Conservation (phyloP, 768 basidiomycete species). For the Podaxis sp. region DNA sequence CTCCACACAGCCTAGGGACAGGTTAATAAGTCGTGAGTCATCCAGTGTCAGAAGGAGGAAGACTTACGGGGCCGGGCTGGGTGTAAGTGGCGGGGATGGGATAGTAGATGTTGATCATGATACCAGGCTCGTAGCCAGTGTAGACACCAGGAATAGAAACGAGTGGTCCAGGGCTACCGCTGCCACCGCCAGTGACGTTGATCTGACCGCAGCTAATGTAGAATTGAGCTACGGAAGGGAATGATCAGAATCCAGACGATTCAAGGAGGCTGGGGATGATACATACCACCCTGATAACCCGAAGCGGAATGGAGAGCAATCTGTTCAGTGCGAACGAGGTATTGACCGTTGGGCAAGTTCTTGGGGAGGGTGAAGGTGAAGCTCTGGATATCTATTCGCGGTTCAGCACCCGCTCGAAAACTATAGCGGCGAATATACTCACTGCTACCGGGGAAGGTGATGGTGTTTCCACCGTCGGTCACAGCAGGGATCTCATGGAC, state of each 20-base stretch:
- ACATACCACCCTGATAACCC: background rate
- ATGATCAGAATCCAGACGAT: constrained; percentile 1
- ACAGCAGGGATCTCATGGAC: constrained; percentile 42
- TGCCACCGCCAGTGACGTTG: constrained; percentile 33
- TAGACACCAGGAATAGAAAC: constrained; percentile 29
- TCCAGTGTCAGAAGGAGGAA: background rate
- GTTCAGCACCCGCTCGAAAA: background rate
- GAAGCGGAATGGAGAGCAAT: constrained; percentile 4
- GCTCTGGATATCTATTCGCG: constrained; percentile 4
- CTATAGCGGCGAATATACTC: constrained; percentile 2
- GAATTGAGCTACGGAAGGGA: constrained; percentile 25
- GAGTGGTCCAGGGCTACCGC: constrained; percentile 23
- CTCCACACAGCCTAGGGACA: constrained; percentile 19
- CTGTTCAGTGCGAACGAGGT: constrained; percentile 14
- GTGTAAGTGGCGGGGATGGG: constrained; percentile 20
- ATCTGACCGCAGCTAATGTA: constrained; percentile 38
- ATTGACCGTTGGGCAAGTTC: constrained; percentile 4
- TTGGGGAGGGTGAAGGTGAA: constrained; percentile 6
- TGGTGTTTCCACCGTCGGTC: constrained; percentile 39
- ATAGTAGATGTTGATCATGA: constrained; percentile 15
- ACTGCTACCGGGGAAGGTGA: constrained; percentile 38
- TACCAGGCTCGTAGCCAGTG: constrained; percentile 22
- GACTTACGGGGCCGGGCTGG: constrained; percentile 21
- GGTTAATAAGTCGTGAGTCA: background rate
- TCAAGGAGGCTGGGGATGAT: background rate